These are phyloP conservation scores for Stachybotrys echinatus DNA, from an alignment of 2,329 filamentous ascomycete genomes.

Conservation along the genomic window DNA sequence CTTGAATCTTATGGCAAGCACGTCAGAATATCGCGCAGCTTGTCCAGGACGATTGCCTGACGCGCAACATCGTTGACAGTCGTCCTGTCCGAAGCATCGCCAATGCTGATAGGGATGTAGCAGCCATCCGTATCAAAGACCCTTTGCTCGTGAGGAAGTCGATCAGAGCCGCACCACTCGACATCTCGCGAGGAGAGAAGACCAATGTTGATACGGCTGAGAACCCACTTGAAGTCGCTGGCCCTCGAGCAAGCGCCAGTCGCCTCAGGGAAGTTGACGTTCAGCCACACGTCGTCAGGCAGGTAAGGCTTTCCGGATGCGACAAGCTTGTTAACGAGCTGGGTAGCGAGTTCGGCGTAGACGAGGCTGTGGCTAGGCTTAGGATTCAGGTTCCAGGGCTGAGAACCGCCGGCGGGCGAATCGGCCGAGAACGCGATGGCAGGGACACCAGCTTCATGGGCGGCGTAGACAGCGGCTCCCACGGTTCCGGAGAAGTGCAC, in stretches of 20 bases:
- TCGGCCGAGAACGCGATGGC: conserved; percentile 62
- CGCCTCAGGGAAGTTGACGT: conserved; percentile 62
- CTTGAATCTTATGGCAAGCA: conserved; percentile 14
- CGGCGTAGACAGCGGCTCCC: conserved; percentile 58
- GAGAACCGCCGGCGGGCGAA: conserved; percentile 33
- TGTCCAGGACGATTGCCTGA: conserved; percentile 23
- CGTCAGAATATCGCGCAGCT: conserved; percentile 23
- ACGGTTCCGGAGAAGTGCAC: conserved; percentile 61
- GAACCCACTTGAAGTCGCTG: conserved; percentile 56
- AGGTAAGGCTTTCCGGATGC: conserved; percentile 57
- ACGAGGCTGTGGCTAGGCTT: conserved; percentile 47
- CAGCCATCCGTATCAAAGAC: conserved; percentile 50
- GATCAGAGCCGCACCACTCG: conserved; percentile 45
- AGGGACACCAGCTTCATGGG: conserved; percentile 48
- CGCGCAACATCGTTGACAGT: conserved; percentile 31
- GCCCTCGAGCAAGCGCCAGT: conserved; percentile 42
- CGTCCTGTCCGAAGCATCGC: conserved; percentile 53
- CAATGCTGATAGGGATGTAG: conserved; percentile 60
- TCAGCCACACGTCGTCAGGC: conserved; percentile 55
- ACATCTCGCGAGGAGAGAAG: conserved; percentile 50
- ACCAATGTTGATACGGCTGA: conserved; percentile 56
- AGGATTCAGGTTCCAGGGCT: conserved; percentile 49
- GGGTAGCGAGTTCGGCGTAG: conserved; percentile 60
- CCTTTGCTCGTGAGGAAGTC: conserved; percentile 53
- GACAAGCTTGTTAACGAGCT: conserved; percentile 50